Percentiles rank a stretch among this genome's conserved stretches.
phyloP scores from a whole-genome alignment of 306 rosid species.

The Prosopis cineraria region DNA sequence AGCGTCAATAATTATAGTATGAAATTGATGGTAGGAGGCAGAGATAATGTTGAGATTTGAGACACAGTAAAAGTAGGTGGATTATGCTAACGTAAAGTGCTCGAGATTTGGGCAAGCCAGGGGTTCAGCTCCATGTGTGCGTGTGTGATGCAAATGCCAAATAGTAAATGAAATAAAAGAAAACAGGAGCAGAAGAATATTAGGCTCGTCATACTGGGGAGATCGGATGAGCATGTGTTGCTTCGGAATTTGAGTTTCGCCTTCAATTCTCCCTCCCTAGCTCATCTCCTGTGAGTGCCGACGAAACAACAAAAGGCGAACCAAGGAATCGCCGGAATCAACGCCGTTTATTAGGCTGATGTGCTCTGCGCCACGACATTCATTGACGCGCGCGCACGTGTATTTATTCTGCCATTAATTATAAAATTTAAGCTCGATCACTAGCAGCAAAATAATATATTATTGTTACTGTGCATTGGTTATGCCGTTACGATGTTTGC shows the following conservation, averaged over 20 bases:
- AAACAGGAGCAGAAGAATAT: slow-evolving; percentile 41
- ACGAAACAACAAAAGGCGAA: slow-evolving; percentile 63
- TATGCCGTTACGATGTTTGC: not conserved
- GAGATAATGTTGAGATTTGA: slow-evolving; percentile 17
- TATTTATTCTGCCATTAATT: not conserved
- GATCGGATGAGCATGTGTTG: slow-evolving; percentile 55
- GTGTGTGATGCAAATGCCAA: no score
- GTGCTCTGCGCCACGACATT: slow-evolving; percentile 55
- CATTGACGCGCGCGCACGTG: not conserved
- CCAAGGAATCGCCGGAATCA: slow-evolving; percentile 68
- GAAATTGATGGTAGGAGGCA: not conserved
- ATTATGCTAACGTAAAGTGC: not conserved
- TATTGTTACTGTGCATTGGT: not conserved
- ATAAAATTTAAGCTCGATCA: not conserved
- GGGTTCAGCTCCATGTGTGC: not conserved
- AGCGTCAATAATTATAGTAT: not conserved
- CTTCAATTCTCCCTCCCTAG: slow-evolving; percentile 5
- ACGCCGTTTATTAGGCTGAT: slow-evolving; percentile 72
- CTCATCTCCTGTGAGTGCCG: slow-evolving; percentile 47
- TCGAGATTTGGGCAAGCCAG: slow-evolving; percentile 36
- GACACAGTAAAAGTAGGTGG: not conserved
- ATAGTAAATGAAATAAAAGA: not conserved
- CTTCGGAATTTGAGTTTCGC: slow-evolving; percentile 53
- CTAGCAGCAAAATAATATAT: not conserved
- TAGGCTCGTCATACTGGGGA: slow-evolving; percentile 43